Evolutionary conservation across 148 eudicot species (phyloP), one percentile per base, ranked within the genome.

Genomic region (Vaccinium vitisidaea): DNA sequence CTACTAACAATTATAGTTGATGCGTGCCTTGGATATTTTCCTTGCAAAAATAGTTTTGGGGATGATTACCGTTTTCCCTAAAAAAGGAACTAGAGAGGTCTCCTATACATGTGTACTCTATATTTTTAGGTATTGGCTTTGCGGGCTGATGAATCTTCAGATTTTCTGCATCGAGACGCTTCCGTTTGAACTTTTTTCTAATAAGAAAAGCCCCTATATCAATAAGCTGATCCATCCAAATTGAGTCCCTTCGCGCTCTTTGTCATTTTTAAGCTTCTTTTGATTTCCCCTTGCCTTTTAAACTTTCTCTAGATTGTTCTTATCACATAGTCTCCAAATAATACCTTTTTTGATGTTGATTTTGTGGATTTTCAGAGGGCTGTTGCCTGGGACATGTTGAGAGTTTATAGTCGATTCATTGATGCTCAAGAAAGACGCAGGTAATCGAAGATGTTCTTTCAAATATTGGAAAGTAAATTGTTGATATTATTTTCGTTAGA

Each of bases 381-480:
- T 86, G 86, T 89, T 93, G 99, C 99, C 43, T 95, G 99, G 99
- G 95, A 97, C 86, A 97, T 97, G 99, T 90, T 91, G 82, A 92
- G 86, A 87, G 93, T 95, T 70, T 97, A 97, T 85, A 87, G 90
- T 87, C 84, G 90, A 79, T 97, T 95, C 71, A 79, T 94, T 83
- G 99, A 97, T 70, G 90, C 92, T 83, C 94, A 91, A 88, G 98
- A 97, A 90, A 91, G 93, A 86, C 89, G 89, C 83, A 94, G 99
- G 99, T 95, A 87, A 56, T 56, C 1, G 12, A 52, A 43, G n/a
- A 83, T 70, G 50, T 19, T 73, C 48, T 25, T 71, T 70, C 2
- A 70, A 82, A 27, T 54, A 19, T 83, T 83, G 30, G 30, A 48
- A 71, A 25, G 56, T 65, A 48, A 15, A 19, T 39, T 53, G 32